Evolutionary conservation across 1,284 basidiomycete species (phyloP).

Genomic region (Cryptococcus depauperatus): DNA sequence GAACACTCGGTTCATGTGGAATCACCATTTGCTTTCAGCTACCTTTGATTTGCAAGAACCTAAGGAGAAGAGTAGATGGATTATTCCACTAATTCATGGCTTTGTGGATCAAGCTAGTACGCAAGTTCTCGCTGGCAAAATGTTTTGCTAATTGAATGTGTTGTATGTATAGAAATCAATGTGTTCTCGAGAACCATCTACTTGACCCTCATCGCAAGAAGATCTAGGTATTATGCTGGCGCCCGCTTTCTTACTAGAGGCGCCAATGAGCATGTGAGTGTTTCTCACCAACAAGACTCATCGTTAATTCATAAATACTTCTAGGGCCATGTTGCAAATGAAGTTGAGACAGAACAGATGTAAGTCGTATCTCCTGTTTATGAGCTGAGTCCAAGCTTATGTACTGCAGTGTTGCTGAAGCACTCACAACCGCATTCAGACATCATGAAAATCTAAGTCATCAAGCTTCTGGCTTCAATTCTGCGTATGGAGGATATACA

Average conservation of each 20-base stretch:
- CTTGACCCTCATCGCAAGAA: slow-evolving; percentile 84
- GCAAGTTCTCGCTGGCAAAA: slow-evolving; percentile 39
- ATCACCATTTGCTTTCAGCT: slow-evolving; percentile 76
- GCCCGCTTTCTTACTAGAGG: slow-evolving; percentile 92
- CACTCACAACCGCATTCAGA: slow-evolving; percentile 83
- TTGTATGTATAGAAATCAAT: slow-evolving; percentile 61
- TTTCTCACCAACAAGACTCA: background rate
- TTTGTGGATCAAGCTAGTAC: slow-evolving; percentile 91
- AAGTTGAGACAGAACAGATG: slow-evolving; percentile 98
- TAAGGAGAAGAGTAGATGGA: slow-evolving; percentile 64
- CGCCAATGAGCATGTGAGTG: slow-evolving; percentile 60
- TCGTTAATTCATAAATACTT: background rate
- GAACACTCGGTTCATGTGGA: slow-evolving; percentile 93
- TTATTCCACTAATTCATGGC: slow-evolving; percentile 87
- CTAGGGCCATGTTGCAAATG: slow-evolving; percentile 95
- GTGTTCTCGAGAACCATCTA: slow-evolving; percentile 86
- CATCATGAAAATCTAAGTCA: slow-evolving; percentile 7
- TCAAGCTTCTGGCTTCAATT: slow-evolving; percentile 18
- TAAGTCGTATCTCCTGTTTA: slow-evolving; percentile 12
- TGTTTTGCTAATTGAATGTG: background rate
- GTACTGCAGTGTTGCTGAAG: slow-evolving; percentile 65
- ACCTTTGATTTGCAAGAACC: slow-evolving; percentile 48
- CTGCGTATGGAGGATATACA: slow-evolving; percentile 63
- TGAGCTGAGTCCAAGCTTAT: background rate
- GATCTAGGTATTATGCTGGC: slow-evolving; percentile 93